Base-by-base conservation (phyloP, 768 basidiomycete species). In the Phaffia tasmanica region DNA sequence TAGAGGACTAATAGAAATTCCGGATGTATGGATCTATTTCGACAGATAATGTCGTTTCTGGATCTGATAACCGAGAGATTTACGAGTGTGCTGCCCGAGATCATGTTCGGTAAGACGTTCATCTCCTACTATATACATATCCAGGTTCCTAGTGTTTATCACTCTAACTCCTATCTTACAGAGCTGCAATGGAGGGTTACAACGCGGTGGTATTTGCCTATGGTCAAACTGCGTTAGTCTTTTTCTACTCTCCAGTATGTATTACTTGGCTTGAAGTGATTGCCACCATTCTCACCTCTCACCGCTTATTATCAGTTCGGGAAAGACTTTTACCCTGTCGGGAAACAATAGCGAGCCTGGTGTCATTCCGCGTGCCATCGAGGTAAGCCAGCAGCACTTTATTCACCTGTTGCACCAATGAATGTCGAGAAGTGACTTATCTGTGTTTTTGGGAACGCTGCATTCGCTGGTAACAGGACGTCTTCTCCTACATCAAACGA, bases 171-270 rank as follows among this genome's bases (percentile, higher is more conserved):
- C 27, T 9, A 25, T 61, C 5, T 1, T 21, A 70, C 21, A 66
- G 71, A 65, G 89, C 92, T 3, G 90, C 93, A 14, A 95, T 98
- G 91, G 89, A 90, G 60, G 95, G 95, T 21, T 98, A 84, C 80
- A 97, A 98, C 75, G 84, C 92, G 9, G 89, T 98, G 70, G 83
- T 97, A 51, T 99, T 99, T 72, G 94, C 95, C 57, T 79, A 79
- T 63, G 79, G 79, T 25, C 94, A 98, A 75, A 98, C 95, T 0
- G 86, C 85, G 6, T 67, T 27, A 55, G 61, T 62, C 6, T 32
- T 50, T 15, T 32, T 9, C 32, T 47, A 11, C 14, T 48, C 3
- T 48, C 30, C n/a, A 25, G 27, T 27, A 19, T 51, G 30, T 53
- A 11, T 30, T 1, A 42, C 11, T 42, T 4, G 11, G 35, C 35